phyloP scores from a whole-genome alignment of 2,329 filamentous ascomycete species.

The Aspergillus felis region DNA sequence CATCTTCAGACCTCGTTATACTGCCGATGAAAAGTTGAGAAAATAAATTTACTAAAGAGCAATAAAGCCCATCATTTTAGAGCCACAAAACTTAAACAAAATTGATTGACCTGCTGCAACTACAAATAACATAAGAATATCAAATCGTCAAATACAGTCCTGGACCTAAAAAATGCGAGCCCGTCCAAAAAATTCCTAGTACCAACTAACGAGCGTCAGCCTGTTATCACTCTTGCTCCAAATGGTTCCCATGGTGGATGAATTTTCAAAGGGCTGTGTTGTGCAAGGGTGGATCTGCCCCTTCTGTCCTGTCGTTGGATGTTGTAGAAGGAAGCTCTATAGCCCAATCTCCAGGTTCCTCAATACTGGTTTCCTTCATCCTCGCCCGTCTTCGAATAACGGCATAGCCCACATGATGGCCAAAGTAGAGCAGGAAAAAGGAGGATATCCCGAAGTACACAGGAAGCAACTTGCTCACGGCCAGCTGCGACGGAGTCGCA shows the following conservation, averaged over 20 bases:
- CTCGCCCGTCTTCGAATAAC: constrained; percentile 48
- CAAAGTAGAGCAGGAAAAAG: constrained; percentile 53
- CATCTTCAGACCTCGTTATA: no score
- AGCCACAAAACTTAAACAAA: background rate
- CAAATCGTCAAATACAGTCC: background rate
- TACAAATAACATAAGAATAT: background rate
- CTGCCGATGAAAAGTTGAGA: no score
- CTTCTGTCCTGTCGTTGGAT: background rate
- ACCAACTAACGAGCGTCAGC: no score
- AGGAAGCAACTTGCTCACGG: constrained; percentile 57
- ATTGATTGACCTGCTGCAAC: background rate
- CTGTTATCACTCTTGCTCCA: background rate
- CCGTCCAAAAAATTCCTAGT: background rate
- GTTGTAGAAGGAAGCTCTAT: background rate
- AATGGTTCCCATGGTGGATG: background rate
- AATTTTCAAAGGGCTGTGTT: background rate
- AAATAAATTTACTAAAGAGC: background rate
- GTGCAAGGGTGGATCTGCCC: background rate
- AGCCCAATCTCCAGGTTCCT: constrained; percentile 14
- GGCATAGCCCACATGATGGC: constrained; percentile 36
- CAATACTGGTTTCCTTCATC: constrained; percentile 49
- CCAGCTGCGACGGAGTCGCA: constrained; percentile 61
- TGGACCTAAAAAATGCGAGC: background rate
- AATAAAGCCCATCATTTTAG: background rate
- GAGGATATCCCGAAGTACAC: constrained; percentile 61